Base-by-base conservation (phyloP, 116 monocot genomes). In the Papilionanthe hybrid region DNA sequence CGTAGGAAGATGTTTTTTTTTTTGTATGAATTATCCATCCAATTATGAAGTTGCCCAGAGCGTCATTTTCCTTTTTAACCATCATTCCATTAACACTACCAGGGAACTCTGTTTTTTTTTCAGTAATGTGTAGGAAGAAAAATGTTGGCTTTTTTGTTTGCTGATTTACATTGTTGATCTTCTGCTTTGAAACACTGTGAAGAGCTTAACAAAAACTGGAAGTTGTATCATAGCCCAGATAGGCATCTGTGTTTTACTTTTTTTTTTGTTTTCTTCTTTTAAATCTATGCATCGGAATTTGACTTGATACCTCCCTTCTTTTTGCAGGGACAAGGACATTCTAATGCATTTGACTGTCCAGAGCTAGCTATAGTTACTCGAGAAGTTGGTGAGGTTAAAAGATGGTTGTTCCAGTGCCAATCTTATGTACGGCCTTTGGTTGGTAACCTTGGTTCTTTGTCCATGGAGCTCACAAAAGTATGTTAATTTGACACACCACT, bases 371-470 rank as follows among this genome's bases (percentile, higher is more conserved):
- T 87, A 58, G 79, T 93, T 56, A 73, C 75, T 22, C 27, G 44
- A 77, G 84, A 93, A 85, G 75, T 88, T 78, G 88, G 86, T 45
- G 90, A 87, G 79, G 81, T 93, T 72, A 81, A 88, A 63, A 87
- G 86, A 19, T 93, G 93, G 93, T 82, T 86, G 78, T 15, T 58
- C 42, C 77, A 82, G 22, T 90, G 88, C 83, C 79, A 72, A 78
- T 71, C 30, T 50, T 25, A 85, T 75, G 48, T 90, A 75, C 18
- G 44, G 44, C 85, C 90, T 79, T 75, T 83, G 58, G 75, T 82
- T 82, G 83, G 78, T 37, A 69, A 69, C 69, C 32, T 69, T 69
- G 69, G 69, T 80, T 77, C 89, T 81, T 72, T 89, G 84, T 78
- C 49, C 65, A 29, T 32, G 43, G 72, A 83, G 47, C 92, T 92